Percentiles rank a stretch among this genome's conserved stretches.
phyloP scores from a whole-genome alignment of 768 basidiomycete species.

The Amanita inopinata region DNA sequence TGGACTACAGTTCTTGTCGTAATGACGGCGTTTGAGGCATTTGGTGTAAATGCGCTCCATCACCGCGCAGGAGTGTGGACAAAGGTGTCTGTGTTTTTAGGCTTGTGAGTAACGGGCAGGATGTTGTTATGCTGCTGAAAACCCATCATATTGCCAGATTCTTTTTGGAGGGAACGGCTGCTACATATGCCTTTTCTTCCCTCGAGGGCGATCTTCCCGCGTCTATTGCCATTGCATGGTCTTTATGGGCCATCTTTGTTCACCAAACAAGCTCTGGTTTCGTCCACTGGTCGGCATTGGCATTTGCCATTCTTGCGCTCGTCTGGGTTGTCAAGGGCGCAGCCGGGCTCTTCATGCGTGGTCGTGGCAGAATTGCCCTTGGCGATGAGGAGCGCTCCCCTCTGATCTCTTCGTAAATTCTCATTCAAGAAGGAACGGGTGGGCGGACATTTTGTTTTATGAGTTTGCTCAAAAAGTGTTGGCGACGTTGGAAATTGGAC shows the following conservation, averaged over 20 bases:
- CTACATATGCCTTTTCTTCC: constrained; percentile 90
- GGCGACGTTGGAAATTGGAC: neutral
- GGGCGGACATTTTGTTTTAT: too few relatives aligned
- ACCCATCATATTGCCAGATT: constrained; percentile 35
- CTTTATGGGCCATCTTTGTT: constrained; percentile 88
- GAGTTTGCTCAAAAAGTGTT: too few relatives aligned
- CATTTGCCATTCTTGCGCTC: constrained; percentile 74
- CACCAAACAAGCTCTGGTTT: constrained; percentile 61
- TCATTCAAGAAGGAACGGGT: neutral
- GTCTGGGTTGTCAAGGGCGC: constrained; percentile 78
- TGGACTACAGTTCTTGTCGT: constrained; percentile 83
- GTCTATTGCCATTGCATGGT: constrained; percentile 84
- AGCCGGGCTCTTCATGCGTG: constrained; percentile 40
- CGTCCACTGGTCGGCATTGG: constrained; percentile 87
- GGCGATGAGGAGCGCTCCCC: constrained; percentile 86
- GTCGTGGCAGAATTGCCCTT: constrained; percentile 47
- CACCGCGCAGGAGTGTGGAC: constrained; percentile 78
- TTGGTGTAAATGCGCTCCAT: constrained; percentile 64
- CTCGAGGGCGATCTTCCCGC: constrained; percentile 89
- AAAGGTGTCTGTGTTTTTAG: constrained; percentile 92
- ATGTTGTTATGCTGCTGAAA: neutral
- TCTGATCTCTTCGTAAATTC: constrained; percentile 36
- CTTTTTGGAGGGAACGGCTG: constrained; percentile 88
- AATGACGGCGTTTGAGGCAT: constrained; percentile 79
- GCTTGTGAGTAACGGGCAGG: constrained; percentile 43